phyloP scores from a whole-genome alignment of 139 green algal species.

The Chlorella vulgaris region DNA sequence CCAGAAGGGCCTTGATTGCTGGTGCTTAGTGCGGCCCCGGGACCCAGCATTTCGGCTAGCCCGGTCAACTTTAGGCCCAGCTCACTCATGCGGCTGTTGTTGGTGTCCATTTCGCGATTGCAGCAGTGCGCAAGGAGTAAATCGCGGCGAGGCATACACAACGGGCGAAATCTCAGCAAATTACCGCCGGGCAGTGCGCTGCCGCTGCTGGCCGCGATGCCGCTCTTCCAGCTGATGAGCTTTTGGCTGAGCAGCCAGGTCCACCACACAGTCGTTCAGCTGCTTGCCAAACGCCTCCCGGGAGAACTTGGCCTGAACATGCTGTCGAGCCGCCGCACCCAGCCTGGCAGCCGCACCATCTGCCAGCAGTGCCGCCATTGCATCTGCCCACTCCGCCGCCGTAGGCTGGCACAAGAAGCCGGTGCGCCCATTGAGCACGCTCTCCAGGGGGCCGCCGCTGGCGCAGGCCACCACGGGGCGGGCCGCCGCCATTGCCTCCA shows the following conservation, averaged over 20 bases:
- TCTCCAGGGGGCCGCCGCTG: constrained; percentile 87
- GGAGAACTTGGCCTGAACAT: constrained; percentile 75
- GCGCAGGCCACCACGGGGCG: constrained; percentile 88
- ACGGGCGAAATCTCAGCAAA: too few relatives aligned
- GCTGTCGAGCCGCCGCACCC: constrained; percentile 62
- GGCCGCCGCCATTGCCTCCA: constrained; percentile 93
- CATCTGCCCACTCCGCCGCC: constrained; percentile 52
- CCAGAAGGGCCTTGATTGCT: background rate
- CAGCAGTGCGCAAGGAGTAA: background rate
- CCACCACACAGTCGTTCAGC: constrained; percentile 54
- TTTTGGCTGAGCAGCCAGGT: background rate
- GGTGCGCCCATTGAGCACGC: constrained; percentile 64
- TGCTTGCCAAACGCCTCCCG: constrained; percentile 68
- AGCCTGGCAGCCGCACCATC: constrained; percentile 43
- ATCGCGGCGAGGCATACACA: too few relatives aligned
- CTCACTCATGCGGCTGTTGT: background rate
- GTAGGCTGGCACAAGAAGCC: constrained; percentile 75
- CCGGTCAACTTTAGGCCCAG: background rate
- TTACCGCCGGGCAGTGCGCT: too few relatives aligned
- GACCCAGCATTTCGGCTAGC: constrained; percentile 8
- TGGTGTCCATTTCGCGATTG: background rate
- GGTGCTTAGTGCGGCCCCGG: background rate
- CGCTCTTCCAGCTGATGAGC: constrained; percentile 5
- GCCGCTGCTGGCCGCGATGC: too few relatives aligned
- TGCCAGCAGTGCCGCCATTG: constrained; percentile 58